Conservation (phyloP, 176 grass and related monocot genomes). For the Sorghum bicolor region Sorghum_bicolor_NCBIv3 NC_012879.2:56985501-56986000, state of each 20-base stretch:
- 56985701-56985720: background rate
- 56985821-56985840: background rate
- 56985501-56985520: background rate
- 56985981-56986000: background rate
- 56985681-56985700: background rate
- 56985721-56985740: background rate
- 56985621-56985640: background rate
- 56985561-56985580: background rate
- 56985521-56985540: no score
- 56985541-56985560: background rate
- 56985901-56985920: slow-evolving; percentile 23
- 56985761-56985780: background rate
- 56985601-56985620: background rate
- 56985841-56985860: background rate
- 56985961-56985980: slow-evolving; percentile 35
- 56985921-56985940: background rate
- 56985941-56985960: slow-evolving; percentile 20
- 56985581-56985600: background rate
- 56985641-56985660: background rate
- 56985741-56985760: background rate
- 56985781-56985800: no score
- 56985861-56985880: slow-evolving; percentile 13
- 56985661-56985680: background rate
- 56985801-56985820: no score
- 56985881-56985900: background rate